Conservation (phyloP, 2,329 filamentous ascomycete genomes). For the Epichloe sp. region DNA sequence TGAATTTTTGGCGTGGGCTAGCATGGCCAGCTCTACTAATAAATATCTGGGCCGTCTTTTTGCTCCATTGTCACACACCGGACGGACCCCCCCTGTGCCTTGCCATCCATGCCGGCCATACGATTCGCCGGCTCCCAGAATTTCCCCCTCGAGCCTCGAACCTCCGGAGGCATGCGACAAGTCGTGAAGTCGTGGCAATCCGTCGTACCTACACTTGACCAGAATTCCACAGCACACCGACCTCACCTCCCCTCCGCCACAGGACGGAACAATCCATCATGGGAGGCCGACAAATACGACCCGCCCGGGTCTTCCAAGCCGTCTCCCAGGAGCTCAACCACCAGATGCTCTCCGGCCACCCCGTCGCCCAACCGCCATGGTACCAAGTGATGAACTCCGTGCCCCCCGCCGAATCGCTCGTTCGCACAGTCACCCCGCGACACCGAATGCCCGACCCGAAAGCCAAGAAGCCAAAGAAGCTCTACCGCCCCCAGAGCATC, state of each 20-base stretch:
- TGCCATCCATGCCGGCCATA: slow-evolving; percentile 6
- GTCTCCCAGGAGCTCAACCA: slow-evolving; percentile 31
- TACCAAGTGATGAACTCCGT: slow-evolving; percentile 36
- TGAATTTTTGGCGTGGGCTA: not conserved
- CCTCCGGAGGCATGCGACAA: slow-evolving; percentile 1
- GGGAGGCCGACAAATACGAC: slow-evolving; percentile 31
- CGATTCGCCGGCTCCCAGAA: slow-evolving; percentile 13
- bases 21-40: not conserved
- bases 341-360: slow-evolving; percentile 21
- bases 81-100: not conserved
- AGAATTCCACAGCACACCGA: not conserved
- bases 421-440: slow-evolving; percentile 36
- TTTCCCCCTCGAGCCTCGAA: slow-evolving; percentile 3
- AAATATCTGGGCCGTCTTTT: not conserved
- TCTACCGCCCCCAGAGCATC: slow-evolving; percentile 71
- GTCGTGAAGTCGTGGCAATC: not conserved
- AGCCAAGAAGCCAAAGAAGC: slow-evolving; percentile 45
- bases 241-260: not conserved
- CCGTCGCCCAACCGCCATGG: slow-evolving; percentile 31
- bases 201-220: not conserved
- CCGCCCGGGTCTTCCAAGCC: slow-evolving; percentile 34
- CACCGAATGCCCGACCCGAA: slow-evolving; percentile 31
- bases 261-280: slow-evolving; percentile 13
- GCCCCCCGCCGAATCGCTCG: slow-evolving; percentile 48
- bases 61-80: not conserved